A percentile compares a stretch with the other conserved stretches of the same genome.
These are phyloP conservation scores for Tephrocybe sp. DNA, from an alignment of 768 basidiomycete species.

Conservation along the genomic window DNA sequence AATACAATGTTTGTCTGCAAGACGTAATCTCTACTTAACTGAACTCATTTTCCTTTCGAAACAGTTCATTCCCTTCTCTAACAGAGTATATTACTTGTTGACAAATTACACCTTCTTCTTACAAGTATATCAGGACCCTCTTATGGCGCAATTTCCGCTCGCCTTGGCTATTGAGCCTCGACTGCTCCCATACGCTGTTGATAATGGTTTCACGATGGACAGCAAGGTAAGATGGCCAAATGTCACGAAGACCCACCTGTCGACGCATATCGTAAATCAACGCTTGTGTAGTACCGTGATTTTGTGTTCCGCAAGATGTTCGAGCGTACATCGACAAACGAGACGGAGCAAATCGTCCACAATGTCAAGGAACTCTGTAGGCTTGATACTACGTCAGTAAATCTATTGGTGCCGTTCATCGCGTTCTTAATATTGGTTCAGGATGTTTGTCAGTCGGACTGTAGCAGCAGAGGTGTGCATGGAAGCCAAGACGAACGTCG, in stretches of 20 bases:
- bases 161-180: conserved; percentile 77
- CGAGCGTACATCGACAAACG: conserved; percentile 55
- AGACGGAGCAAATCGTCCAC: conserved; percentile 61
- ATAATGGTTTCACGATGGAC: conserved; percentile 80
- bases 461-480: conserved; percentile 84
- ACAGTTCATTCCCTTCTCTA: conserved; percentile 78
- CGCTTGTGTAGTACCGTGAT: conserved; percentile 61
- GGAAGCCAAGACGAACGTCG: conserved; percentile 73
- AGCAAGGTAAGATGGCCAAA: conserved; percentile 50
- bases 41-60: conserved; percentile 15
- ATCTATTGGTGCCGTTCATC: conserved; percentile 2
- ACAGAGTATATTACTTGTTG: conserved; percentile 47
- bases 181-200: conserved; percentile 66
- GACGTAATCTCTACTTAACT: conserved; percentile 15
- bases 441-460: conserved; percentile 82
- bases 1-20: conserved; percentile 55
- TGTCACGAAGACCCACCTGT: neutral
- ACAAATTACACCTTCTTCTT: conserved; percentile 9
- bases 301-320: conserved; percentile 90
- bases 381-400: conserved; percentile 62
- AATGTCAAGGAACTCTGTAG: conserved; percentile 74
- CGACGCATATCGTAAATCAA: too few relatives aligned
- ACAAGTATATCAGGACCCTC: conserved; percentile 55
- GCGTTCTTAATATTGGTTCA: conserved; percentile 25
- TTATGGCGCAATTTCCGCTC: conserved; percentile 76